phyloP scores from a whole-genome alignment of 352 stramenopile genomes.

The Globisporangium nagaii region DNA sequence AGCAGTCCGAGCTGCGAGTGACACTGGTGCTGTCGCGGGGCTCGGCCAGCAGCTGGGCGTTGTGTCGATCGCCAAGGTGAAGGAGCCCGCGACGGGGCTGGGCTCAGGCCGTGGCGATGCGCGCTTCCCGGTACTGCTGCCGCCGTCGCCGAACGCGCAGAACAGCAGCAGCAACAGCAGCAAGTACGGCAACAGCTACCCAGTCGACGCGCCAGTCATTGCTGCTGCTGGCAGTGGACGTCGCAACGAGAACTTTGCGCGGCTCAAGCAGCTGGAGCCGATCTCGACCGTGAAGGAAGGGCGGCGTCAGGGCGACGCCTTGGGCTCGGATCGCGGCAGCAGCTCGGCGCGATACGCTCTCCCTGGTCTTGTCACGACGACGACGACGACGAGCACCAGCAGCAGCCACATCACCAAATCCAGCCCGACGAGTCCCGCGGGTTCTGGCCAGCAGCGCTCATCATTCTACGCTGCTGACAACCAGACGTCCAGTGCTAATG shows the following conservation, averaged over 20 bases:
- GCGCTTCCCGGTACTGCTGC: constrained; percentile 3
- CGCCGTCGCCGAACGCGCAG: background rate
- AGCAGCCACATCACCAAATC: background rate
- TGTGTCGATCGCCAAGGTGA: background rate
- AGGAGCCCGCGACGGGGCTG: background rate
- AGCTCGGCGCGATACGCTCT: background rate
- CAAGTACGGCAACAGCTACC: too few relatives aligned
- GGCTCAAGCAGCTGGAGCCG: constrained; percentile 1
- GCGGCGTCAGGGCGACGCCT: background rate
- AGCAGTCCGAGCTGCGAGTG: too few relatives aligned
- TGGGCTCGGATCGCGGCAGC: background rate
- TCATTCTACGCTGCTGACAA: background rate
- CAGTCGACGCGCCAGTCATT: too few relatives aligned
- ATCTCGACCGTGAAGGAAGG: constrained; percentile 3
- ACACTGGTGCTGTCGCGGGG: too few relatives aligned
- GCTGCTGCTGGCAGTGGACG: background rate
- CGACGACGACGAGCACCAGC: background rate
- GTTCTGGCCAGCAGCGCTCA: background rate
- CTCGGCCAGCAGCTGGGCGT: background rate
- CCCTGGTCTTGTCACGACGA: background rate
- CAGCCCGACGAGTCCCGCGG: constrained; percentile 1
- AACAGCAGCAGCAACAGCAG: background rate
- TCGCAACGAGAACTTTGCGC: background rate
- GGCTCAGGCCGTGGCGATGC: background rate
- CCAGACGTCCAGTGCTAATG: background rate